A percentile compares a stretch with the other conserved stretches of the same genome.
These are phyloP conservation scores for Hirschfeldia incana DNA, from an alignment of 345 rosid genomes.

Conservation along the genomic window DNA sequence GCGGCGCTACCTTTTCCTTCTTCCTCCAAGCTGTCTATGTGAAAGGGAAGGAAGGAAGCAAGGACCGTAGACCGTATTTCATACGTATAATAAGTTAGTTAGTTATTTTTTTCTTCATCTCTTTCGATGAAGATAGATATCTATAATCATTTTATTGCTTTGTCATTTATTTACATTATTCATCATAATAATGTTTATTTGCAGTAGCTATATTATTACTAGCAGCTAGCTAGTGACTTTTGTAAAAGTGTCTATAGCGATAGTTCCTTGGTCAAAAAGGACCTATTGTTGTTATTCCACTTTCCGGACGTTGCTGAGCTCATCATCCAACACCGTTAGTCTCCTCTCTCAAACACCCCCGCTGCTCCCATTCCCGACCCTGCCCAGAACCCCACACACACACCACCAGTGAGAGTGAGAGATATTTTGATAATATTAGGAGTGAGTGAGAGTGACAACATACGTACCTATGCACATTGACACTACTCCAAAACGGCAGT, in stretches of 20 bases:
- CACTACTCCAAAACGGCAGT: slow-evolving; percentile 81
- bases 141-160: no score
- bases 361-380: slow-evolving; percentile 99
- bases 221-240: slow-evolving; percentile 10
- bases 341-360: slow-evolving; percentile 89
- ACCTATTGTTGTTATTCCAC: slow-evolving; percentile 28
- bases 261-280: not conserved
- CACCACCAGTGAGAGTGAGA: slow-evolving; percentile 3
- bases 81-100: no score
- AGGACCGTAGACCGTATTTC: no score
- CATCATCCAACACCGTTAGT: slow-evolving; percentile 40
- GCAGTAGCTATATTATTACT: not conserved
- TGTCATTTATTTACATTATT: not conserved
- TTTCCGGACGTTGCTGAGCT: slow-evolving; percentile 56
- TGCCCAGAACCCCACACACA: slow-evolving; percentile 34
- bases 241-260: not conserved
- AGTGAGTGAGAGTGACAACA: not conserved
- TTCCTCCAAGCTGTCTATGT: no score
- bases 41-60: no score
- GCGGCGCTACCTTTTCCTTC: no score
- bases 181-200: not conserved
- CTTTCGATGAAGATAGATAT: no score
- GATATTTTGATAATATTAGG: not conserved
- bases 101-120: no score
- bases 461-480: slow-evolving; percentile 66